phyloP scores from a whole-genome alignment of 176 grass and related monocot species.

The Aegilops sharonensis region DNA sequence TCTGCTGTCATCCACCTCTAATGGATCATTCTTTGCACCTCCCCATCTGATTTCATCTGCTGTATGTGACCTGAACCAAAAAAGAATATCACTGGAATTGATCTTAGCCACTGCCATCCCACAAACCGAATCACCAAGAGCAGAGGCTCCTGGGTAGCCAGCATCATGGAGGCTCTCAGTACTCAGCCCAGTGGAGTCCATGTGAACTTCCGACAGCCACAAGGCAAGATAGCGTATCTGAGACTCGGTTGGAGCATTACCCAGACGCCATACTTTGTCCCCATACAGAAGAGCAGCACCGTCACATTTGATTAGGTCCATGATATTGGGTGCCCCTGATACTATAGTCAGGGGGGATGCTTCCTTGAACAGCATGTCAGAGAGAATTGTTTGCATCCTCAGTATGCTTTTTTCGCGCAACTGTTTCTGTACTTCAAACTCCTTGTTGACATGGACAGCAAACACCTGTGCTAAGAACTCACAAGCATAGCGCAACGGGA shows the following conservation, averaged over 20 bases:
- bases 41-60: slow-evolving; percentile 88
- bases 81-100: slow-evolving; percentile 77
- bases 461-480: slow-evolving; percentile 94
- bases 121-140: slow-evolving; percentile 73
- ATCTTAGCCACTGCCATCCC: slow-evolving; percentile 93
- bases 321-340: slow-evolving; percentile 78
- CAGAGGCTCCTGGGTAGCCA: slow-evolving; percentile 73
- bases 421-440: slow-evolving; percentile 85
- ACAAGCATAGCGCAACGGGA: slow-evolving; percentile 93
- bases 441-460: slow-evolving; percentile 91
- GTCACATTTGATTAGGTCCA: slow-evolving; percentile 85
- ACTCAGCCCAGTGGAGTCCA: slow-evolving; percentile 91
- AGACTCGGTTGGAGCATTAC: slow-evolving; percentile 58
- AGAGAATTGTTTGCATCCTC: slow-evolving; percentile 77
- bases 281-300: slow-evolving; percentile 82
- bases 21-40: slow-evolving; percentile 85
- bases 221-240: slow-evolving; percentile 74
- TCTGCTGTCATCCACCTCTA: slow-evolving; percentile 66
- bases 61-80: slow-evolving; percentile 91
- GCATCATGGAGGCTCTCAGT: slow-evolving; percentile 92
- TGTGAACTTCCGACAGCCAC: slow-evolving; percentile 79
- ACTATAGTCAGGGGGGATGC: slow-evolving; percentile 73
- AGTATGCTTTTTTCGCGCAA: slow-evolving; percentile 87
- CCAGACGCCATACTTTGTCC: slow-evolving; percentile 66
- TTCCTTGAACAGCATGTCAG: slow-evolving; percentile 80